Evolutionary conservation across 768 basidiomycete species (phyloP).

Genomic region (Boletus rufocinnamomeus): DNA sequence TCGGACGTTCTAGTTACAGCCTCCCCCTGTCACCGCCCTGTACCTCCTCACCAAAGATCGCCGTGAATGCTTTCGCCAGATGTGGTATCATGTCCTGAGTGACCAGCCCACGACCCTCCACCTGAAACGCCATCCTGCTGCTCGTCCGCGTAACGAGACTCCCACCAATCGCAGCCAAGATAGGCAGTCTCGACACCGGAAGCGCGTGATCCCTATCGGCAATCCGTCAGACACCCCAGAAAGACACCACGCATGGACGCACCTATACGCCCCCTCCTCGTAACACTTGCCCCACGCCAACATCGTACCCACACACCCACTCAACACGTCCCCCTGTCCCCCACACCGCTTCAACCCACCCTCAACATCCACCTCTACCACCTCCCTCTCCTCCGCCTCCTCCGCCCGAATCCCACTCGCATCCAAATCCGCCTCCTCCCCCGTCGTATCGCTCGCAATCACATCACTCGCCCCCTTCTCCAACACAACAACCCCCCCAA

Average conservation of each 20-base stretch:
- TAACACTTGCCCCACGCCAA: constrained; percentile 96
- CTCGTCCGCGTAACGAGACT: constrained; percentile 88
- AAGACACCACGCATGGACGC: constrained; percentile 4
- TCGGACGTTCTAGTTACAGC: constrained; percentile 28
- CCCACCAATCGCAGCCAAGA: constrained; percentile 83
- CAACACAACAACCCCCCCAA: constrained; percentile 88
- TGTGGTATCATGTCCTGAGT: constrained; percentile 77
- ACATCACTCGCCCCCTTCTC: constrained; percentile 86
- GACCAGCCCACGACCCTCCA: constrained; percentile 77
- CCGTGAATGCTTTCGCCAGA: constrained; percentile 67
- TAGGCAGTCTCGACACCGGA: constrained; percentile 66
- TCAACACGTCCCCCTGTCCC: constrained; percentile 94
- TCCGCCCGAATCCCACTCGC: constrained; percentile 43
- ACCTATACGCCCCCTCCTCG: constrained; percentile 84
- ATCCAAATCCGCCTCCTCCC: constrained; percentile 47
- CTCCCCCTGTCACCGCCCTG: constrained; percentile 28
- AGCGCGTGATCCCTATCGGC: constrained; percentile 51
- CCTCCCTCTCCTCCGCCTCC: constrained; percentile 51
- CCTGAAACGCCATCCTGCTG: constrained; percentile 72
- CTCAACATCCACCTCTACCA: constrained; percentile 61
- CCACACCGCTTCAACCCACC: constrained; percentile 94
- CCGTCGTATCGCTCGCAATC: constrained; percentile 75
- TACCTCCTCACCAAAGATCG: constrained; percentile 62
- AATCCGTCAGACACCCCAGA: constrained; percentile 5
- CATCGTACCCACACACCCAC: constrained; percentile 84